Base-by-base conservation (phyloP, 257 asterid species). In the Solanum peruvianum region DNA sequence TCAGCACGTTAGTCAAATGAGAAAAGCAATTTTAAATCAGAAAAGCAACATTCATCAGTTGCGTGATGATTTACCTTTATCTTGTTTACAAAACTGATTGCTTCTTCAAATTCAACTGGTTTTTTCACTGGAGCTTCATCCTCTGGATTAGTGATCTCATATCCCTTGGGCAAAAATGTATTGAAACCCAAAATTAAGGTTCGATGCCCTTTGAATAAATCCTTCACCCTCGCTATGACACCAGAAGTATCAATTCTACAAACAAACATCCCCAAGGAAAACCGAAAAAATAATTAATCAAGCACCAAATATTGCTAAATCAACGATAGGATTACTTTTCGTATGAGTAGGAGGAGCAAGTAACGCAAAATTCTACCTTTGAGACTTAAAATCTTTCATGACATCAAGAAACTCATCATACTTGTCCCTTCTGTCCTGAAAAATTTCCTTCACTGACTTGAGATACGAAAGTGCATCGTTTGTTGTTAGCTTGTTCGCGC, bases 301-400 rank as follows among this genome's bases (percentile, higher is more conserved):
- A 80, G 27, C 85, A 80, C 69, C 85, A 80, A 47, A 80, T 29
- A 80, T 80, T 4, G 67, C 45, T 80, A 80, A 47, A 80, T 29
- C 67, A 49, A 45, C 11, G 69, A n/a, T n/a, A 80, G 66, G 85
- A 49, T 27, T 21, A 18, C 29, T 41, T 75, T 73, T 20, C 5
- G 3, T 52, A 1, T 11, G 3, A 21, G 82, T 41, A 21, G 0
- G 58, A 58, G 84, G 56, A 60, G 86, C 45, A 37, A 78, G 83
- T 60, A 89, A 86, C 58, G 6, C 60, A 47, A 83, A 35, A 85
- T 41, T 39, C 56, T 62, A 49, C 99, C 98, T 96, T 90, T 95
- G 98, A 72, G 95, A 92, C 93, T 94, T 95, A 88, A 96, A 97
- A 91, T 95, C 96, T 92, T 95, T 96, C 99, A 97, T 97, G 88